Percentiles rank a stretch among this genome's conserved stretches.
Evolutionary conservation across 1,284 basidiomycete genomes (phyloP).

Genomic region (Cerrena zonata): DNA sequence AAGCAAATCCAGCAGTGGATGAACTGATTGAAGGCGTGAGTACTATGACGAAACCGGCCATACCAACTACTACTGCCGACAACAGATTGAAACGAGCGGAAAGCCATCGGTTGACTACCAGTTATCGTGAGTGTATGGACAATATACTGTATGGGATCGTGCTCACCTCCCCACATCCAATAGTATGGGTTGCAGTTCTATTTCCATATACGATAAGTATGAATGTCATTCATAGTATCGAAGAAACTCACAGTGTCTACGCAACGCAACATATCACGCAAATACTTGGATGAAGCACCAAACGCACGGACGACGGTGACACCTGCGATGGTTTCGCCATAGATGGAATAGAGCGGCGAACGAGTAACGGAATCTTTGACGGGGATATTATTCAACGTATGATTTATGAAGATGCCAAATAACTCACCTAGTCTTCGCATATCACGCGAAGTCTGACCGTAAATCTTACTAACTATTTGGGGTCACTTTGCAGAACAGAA

Average conservation of each 20-base stretch:
- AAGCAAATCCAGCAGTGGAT: slow-evolving; percentile 76
- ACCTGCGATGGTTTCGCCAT: slow-evolving; percentile 86
- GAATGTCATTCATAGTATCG: background rate
- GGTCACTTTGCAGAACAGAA: background rate
- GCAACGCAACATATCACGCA: slow-evolving; percentile 80
- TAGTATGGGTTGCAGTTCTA: slow-evolving; percentile 76
- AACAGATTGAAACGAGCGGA: slow-evolving; percentile 80
- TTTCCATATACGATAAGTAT: slow-evolving; percentile 9
- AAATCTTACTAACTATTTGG: slow-evolving; percentile 47
- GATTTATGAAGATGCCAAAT: background rate
- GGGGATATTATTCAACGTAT: background rate
- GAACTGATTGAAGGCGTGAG: slow-evolving; percentile 68
- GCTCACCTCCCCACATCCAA: slow-evolving; percentile 81
- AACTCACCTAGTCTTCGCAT: slow-evolving; percentile 75
- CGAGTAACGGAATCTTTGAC: slow-evolving; percentile 76
- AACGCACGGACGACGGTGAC: slow-evolving; percentile 76
- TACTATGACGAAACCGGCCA: slow-evolving; percentile 67
- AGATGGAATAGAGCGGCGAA: slow-evolving; percentile 87
- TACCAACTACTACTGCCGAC: slow-evolving; percentile 66
- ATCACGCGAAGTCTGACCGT: slow-evolving; percentile 83
- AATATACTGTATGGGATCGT: slow-evolving; percentile 24
- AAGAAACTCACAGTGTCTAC: slow-evolving; percentile 64
- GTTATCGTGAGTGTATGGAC: background rate
- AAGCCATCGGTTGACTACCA: slow-evolving; percentile 71
- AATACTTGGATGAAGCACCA: slow-evolving; percentile 79